Evolutionary conservation across 495 filamentous ascomycete species (phyloP).

Genomic region (Apiosordaria backusii): DNA sequence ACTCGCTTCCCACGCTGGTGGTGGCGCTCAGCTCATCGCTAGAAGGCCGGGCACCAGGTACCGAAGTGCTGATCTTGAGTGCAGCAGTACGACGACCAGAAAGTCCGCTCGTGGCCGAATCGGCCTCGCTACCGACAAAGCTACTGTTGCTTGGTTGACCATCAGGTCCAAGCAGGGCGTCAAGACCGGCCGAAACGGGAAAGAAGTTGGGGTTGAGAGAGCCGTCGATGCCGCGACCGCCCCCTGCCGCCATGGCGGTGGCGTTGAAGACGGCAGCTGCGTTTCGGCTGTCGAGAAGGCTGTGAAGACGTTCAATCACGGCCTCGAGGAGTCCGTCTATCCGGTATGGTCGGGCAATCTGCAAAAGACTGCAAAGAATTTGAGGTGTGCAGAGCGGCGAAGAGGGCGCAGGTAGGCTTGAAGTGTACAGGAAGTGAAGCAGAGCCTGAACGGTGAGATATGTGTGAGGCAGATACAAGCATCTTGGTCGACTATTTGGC

Average conservation of each 20-base stretch:
- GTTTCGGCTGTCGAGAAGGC: slow-evolving; percentile 85
- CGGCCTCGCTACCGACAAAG: slow-evolving; percentile 11
- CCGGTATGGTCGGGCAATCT: slow-evolving; percentile 88
- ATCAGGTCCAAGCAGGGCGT: slow-evolving; percentile 30
- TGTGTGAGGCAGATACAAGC: slow-evolving; percentile 91
- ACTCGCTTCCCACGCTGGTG: slow-evolving; percentile 47
- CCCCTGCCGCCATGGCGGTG: slow-evolving; percentile 95
- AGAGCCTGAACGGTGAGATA: slow-evolving; percentile 81
- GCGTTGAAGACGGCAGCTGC: slow-evolving; percentile 98
- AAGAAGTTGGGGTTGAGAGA: slow-evolving; percentile 48
- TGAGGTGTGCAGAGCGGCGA: slow-evolving; percentile 88
- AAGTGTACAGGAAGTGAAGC: slow-evolving; percentile 90
- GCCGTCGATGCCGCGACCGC: slow-evolving; percentile 67
- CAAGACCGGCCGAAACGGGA: slow-evolving; percentile 25
- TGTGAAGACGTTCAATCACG: slow-evolving; percentile 84
- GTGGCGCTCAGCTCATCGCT: slow-evolving; percentile 51
- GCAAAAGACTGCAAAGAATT: slow-evolving; percentile 90
- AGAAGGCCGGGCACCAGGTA: slow-evolving; percentile 33
- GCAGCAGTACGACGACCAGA: slow-evolving; percentile 19
- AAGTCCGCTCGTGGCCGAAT: slow-evolving; percentile 6
- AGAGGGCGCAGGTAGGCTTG: slow-evolving; percentile 68
- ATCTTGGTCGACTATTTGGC: slow-evolving; percentile 72
- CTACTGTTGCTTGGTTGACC: slow-evolving; percentile 27
- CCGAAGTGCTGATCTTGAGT: slow-evolving; percentile 41
- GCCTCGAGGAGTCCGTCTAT: slow-evolving; percentile 90